Evolutionary conservation across 129 eudicot genomes (phyloP), one percentile per base, ranked within the genome.

Genomic region (Centaurea solstitialis): DNA sequence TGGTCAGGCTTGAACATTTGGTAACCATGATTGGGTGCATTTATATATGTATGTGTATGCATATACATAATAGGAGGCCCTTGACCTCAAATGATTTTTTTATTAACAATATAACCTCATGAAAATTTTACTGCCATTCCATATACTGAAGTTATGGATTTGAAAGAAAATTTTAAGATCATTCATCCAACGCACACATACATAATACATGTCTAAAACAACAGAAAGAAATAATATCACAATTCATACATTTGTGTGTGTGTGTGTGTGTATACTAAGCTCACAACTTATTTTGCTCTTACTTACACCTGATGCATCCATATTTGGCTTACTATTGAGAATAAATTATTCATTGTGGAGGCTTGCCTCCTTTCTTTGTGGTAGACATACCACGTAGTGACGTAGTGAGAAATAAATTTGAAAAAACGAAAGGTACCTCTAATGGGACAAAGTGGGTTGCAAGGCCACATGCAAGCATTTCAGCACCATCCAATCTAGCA

Each of bases 401-500:
- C n/a, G n/a, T n/a, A n/a, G 9, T 17, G 75, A 70, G 22, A 13
- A 66, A 77, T 69, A 41, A 23, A 68, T 76, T 22, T 37, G 3
- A 22, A 50, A 57, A 62, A 66, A 30, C 21, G 3, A 17, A 68
- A 68, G 76, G 59, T 84, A 93, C 99, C 92, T 81, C 88, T 70
- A 91, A 84, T 4, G 87, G 91, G 57, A 95, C 98, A 85, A 87
- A 93, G 79, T 95, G 97, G 80, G 99, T 95, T 75, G 98, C 99
- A 76, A 95, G 94, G 59, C 99, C 97, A 57, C 97, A 95, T n/a
- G 97, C 95, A 93, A 93, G 97, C 98, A 95, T 95, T 88, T 95
- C 99, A 68, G 93, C 93, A 83, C 98, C 99, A 87, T 95, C 98
- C 81, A 95, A 81, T 87, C 99, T 85, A 61, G 94, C 89, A 76